These are phyloP conservation scores for Neobulgaria alba DNA, from an alignment of 2,329 filamentous ascomycete species.

Conservation along the genomic window DNA sequence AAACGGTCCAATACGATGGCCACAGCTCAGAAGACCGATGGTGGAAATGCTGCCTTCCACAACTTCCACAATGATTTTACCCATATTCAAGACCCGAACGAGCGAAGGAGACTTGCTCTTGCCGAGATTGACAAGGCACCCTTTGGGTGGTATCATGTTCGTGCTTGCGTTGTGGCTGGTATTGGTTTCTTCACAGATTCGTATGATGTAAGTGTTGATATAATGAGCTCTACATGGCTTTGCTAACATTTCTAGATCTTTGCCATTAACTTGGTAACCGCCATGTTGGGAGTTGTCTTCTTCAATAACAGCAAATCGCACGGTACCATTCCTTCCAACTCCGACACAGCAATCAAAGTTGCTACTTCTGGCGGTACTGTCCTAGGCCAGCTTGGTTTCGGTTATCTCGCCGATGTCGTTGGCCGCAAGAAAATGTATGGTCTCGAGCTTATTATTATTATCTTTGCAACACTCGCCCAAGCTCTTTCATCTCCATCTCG, in stretches of 20 bases:
- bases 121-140: slow-evolving; percentile 75
- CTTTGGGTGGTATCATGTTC: slow-evolving; percentile 78
- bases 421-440: slow-evolving; percentile 75
- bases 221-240: slow-evolving; percentile 29
- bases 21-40: slow-evolving; percentile 36
- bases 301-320: slow-evolving; percentile 18
- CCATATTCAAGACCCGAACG: slow-evolving; percentile 51
- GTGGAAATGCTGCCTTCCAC: slow-evolving; percentile 63
- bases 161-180: slow-evolving; percentile 68
- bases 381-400: slow-evolving; percentile 73
- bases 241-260: slow-evolving; percentile 23
- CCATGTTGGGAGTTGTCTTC: slow-evolving; percentile 26
- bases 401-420: slow-evolving; percentile 66
- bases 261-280: slow-evolving; percentile 25
- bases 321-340: slow-evolving; percentile 53
- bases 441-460: slow-evolving; percentile 71
- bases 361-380: slow-evolving; percentile 78
- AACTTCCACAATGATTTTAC: slow-evolving; percentile 71
- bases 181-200: slow-evolving; percentile 87
- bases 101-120: slow-evolving; percentile 69
- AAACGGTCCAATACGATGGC: slow-evolving; percentile 7
- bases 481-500: slow-evolving; percentile 55
- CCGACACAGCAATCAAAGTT: slow-evolving; percentile 79
- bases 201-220: slow-evolving; percentile 64
- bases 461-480: slow-evolving; percentile 68